phyloP scores from a whole-genome alignment of 495 filamentous ascomycete genomes.

The Aspergillus saccharolyticus region DNA sequence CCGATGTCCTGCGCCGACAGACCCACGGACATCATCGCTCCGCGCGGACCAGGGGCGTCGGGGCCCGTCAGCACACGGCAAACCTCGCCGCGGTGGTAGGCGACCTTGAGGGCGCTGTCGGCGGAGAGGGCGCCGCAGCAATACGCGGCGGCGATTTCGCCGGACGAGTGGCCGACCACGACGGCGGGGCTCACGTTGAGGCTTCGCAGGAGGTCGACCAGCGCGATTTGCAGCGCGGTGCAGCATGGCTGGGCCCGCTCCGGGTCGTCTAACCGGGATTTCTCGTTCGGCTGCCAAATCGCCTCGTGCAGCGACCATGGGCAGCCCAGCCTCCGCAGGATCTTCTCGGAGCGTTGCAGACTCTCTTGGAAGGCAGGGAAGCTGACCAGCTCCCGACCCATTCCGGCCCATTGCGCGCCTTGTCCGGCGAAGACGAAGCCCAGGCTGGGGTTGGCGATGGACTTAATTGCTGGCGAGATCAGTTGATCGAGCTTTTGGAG shows the following conservation, averaged over 20 bases:
- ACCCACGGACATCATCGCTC: too few relatives aligned
- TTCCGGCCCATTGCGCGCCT: neutral
- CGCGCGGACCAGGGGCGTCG: too few relatives aligned
- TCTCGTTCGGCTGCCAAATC: too few relatives aligned
- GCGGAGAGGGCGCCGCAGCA: slow-evolving; percentile 17
- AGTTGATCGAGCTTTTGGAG: neutral
- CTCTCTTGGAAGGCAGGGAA: neutral
- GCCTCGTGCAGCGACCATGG: neutral
- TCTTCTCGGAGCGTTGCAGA: neutral
- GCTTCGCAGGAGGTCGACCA: slow-evolving; percentile 32
- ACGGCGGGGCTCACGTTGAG: slow-evolving; percentile 28
- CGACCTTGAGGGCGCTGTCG: neutral
- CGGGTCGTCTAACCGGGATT: too few relatives aligned
- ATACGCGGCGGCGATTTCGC: slow-evolving; percentile 39
- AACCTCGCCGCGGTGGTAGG: neutral
- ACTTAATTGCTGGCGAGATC: neutral
- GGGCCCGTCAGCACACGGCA: too few relatives aligned
- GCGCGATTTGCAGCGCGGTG: slow-evolving; percentile 40
- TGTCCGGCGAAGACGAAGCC: neutral
- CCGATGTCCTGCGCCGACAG: too few relatives aligned
- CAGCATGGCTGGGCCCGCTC: slow-evolving; percentile 19
- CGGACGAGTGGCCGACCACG: slow-evolving; percentile 38
- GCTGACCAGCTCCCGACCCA: neutral
- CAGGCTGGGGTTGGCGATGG: too few relatives aligned
- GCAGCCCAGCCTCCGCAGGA: neutral